A percentile compares a stretch with the other conserved stretches of the same genome.
phyloP scores from a whole-genome alignment of 768 basidiomycete species.

The Leucosporidium scottii region DNA sequence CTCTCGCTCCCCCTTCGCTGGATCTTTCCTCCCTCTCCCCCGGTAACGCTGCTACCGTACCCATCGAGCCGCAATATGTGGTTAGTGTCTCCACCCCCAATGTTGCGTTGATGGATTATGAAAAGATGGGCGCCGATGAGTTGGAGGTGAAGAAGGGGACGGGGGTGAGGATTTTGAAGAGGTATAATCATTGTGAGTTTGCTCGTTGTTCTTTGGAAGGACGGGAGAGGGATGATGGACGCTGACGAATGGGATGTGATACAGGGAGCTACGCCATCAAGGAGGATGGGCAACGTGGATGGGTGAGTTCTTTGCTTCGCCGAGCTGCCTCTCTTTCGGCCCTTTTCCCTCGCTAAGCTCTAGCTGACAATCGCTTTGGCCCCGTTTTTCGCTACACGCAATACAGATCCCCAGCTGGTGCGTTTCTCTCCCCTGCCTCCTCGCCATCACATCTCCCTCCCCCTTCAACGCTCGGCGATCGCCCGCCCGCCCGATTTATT shows the following conservation, averaged over 20 bases:
- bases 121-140: constrained; percentile 87
- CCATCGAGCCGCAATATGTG: constrained; percentile 82
- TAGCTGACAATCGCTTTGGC: too few species aligned
- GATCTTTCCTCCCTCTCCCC: constrained; percentile 39
- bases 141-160: constrained; percentile 83
- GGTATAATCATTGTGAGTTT: constrained; percentile 97
- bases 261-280: constrained; percentile 59
- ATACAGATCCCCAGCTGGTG: constrained; percentile 1
- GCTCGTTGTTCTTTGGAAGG: constrained; percentile 20
- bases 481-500: neutral
- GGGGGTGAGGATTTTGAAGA: constrained; percentile 82
- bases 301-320: constrained; percentile 52
- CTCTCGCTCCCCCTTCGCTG: constrained; percentile 61
- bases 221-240: neutral
- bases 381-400: neutral
- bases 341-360: too few species aligned
- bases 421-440: neutral
- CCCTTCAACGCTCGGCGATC: constrained; percentile 25
- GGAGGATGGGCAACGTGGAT: constrained; percentile 88
- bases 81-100: constrained; percentile 98
- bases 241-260: neutral
- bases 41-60: constrained; percentile 53
- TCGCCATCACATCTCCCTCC: neutral
- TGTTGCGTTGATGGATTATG: constrained; percentile 91
- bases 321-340: too few species aligned